Conservation (phyloP, 108 stramenopile genomes). For the Nitzschia sp. region DNA sequence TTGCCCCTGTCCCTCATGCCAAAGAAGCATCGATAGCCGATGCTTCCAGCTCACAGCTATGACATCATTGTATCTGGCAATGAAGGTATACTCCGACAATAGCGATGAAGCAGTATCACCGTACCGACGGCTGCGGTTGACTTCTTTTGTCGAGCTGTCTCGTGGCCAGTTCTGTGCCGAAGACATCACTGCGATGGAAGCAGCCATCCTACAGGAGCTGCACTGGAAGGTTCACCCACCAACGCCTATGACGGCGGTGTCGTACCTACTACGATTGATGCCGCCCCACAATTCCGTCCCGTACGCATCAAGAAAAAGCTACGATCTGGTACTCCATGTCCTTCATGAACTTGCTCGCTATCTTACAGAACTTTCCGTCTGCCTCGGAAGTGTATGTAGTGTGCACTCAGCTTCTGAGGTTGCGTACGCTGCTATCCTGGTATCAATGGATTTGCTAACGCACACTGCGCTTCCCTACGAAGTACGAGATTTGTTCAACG, state of each 20-base stretch:
- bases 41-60: slow-evolving; percentile 78
- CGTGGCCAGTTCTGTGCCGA: slow-evolving; percentile 69
- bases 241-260: slow-evolving; percentile 55
- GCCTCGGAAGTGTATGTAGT: slow-evolving; percentile 52
- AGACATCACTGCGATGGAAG: slow-evolving; percentile 72
- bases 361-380: slow-evolving; percentile 75
- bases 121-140: slow-evolving; percentile 36
- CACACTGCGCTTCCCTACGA: slow-evolving; percentile 28
- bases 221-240: slow-evolving; percentile 74
- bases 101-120: slow-evolving; percentile 39
- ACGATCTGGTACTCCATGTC: slow-evolving; percentile 56
- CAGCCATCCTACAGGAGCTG: slow-evolving; percentile 52
- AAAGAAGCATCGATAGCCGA: slow-evolving; percentile 51
- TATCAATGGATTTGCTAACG: slow-evolving; percentile 69
- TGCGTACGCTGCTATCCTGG: slow-evolving; percentile 69
- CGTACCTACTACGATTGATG: slow-evolving; percentile 46
- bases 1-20: slow-evolving; percentile 46
- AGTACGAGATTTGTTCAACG: slow-evolving; percentile 33
- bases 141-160: slow-evolving; percentile 70
- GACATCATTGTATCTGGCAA: slow-evolving; percentile 75
- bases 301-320: slow-evolving; percentile 21
- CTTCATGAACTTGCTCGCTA: slow-evolving; percentile 68
- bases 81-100: slow-evolving; percentile 71
- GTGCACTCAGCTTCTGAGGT: slow-evolving; percentile 63
- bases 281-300: slow-evolving; percentile 19